Conservation (phyloP, 352 stramenopile species). For the Elongisporangium anandrum region DNA sequence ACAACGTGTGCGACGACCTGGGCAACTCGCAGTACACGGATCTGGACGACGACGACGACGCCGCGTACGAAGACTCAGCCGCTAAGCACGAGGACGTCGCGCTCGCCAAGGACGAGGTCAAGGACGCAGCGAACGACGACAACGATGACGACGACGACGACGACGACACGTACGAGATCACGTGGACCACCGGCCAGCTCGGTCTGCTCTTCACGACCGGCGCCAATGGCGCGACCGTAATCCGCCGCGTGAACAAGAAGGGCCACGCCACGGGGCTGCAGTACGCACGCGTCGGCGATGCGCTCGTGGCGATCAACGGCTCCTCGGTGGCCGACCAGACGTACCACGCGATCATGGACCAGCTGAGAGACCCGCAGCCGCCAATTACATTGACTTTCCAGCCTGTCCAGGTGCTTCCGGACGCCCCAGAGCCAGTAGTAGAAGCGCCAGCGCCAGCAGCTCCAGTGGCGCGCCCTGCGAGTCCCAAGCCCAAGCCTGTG, state of each 20-base stretch:
- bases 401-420: slow-evolving; percentile 21
- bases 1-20: slow-evolving; percentile 5
- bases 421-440: neutral
- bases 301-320: slow-evolving; percentile 69
- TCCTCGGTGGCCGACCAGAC: slow-evolving; percentile 35
- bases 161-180: slow-evolving; percentile 68
- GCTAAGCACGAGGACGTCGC: slow-evolving; percentile 59
- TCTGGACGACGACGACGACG: slow-evolving; percentile 6
- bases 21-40: neutral
- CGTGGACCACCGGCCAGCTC: slow-evolving; percentile 59
- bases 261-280: slow-evolving; percentile 51
- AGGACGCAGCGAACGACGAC: slow-evolving; percentile 8
- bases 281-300: slow-evolving; percentile 64
- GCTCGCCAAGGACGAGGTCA: slow-evolving; percentile 62
- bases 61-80: slow-evolving; percentile 28
- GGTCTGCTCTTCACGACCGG: slow-evolving; percentile 72
- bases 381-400: slow-evolving; percentile 67
- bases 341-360: slow-evolving; percentile 67
- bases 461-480: neutral
- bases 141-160: slow-evolving; percentile 56
- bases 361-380: slow-evolving; percentile 53
- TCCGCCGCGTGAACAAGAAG: slow-evolving; percentile 74
- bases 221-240: slow-evolving; percentile 43
- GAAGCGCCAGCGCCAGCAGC: neutral
- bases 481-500: neutral